These are phyloP conservation scores for Graphilbum fragrans DNA, from an alignment of 2,329 filamentous ascomycete species.

Conservation along the genomic window DNA sequence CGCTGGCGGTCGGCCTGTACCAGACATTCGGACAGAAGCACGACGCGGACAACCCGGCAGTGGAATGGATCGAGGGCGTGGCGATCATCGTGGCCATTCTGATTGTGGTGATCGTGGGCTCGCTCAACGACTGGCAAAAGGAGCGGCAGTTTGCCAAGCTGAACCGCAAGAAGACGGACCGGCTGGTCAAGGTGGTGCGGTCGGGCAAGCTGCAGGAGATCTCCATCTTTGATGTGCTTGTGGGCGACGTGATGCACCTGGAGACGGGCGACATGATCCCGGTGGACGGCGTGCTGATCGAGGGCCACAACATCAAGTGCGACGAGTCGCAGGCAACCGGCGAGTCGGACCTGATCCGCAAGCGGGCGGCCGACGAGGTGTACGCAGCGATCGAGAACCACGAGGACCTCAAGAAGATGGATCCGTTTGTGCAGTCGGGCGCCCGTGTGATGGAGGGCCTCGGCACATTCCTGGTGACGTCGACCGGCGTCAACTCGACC, in stretches of 20 bases:
- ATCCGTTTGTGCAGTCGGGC: conserved; percentile 78
- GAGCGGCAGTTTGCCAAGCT: conserved; percentile 68
- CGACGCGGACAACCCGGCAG: conserved; percentile 33
- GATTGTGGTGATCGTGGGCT: conserved; percentile 66
- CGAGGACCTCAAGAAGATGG: conserved; percentile 57
- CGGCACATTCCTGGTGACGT: conserved; percentile 62
- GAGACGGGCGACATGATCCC: conserved; percentile 65
- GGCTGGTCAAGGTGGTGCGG: conserved; percentile 58
- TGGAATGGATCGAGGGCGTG: conserved; percentile 74
- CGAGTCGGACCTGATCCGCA: conserved; percentile 65
- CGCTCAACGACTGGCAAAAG: conserved; percentile 70
- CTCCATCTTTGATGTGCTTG: conserved; percentile 56
- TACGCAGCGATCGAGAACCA: conserved; percentile 56
- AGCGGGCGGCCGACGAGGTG: conserved; percentile 55
- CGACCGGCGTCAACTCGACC: conserved; percentile 60
- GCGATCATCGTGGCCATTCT: conserved; percentile 71
- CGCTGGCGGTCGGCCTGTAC: conserved; percentile 63
- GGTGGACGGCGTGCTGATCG: conserved; percentile 60
- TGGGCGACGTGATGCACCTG: conserved; percentile 59
- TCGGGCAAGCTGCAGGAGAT: conserved; percentile 59
- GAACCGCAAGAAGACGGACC: conserved; percentile 69
- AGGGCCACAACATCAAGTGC: conserved; percentile 63
- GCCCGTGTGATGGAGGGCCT: conserved; percentile 67
- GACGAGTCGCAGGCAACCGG: conserved; percentile 72
- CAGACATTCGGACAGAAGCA: conserved; percentile 56